These are phyloP conservation scores for Botrytis fabae DNA, from an alignment of 2,329 filamentous ascomycete species.

Conservation along the genomic window DNA sequence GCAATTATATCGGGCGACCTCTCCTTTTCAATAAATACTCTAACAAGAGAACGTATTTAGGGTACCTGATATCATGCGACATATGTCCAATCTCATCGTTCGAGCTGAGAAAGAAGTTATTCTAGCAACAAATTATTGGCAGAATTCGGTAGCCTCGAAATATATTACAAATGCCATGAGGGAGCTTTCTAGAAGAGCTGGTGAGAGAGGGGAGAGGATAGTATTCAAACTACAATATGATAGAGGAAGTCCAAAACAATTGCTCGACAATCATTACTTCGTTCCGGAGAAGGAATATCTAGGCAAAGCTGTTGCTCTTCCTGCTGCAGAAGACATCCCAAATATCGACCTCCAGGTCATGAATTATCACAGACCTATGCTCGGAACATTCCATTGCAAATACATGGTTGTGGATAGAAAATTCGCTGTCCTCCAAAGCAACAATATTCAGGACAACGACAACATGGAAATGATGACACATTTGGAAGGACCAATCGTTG, in stretches of 20 bases:
- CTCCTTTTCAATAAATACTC: neutral
- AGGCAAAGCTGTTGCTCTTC: constrained; percentile 58
- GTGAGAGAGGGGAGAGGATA: constrained; percentile 55
- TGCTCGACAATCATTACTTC: constrained; percentile 63
- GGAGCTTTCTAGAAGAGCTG: constrained; percentile 67
- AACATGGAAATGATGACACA: constrained; percentile 82
- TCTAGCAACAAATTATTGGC: constrained; percentile 73
- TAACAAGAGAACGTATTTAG: constrained; percentile 39
- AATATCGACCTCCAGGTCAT: constrained; percentile 71
- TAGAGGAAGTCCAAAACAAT: constrained; percentile 63
- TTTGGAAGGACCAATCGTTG: constrained; percentile 73
- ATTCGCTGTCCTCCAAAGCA: constrained; percentile 71
- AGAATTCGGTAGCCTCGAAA: constrained; percentile 64
- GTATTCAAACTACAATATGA: constrained; percentile 77
- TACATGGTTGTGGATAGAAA: constrained; percentile 75
- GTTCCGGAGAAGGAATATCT: constrained; percentile 61
- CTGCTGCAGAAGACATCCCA: constrained; percentile 64
- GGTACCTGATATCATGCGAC: constrained; percentile 68
- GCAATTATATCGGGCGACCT: neutral
- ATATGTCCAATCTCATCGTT: constrained; percentile 75
- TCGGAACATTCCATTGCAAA: constrained; percentile 78
- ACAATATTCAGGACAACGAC: constrained; percentile 77
- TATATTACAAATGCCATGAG: constrained; percentile 67
- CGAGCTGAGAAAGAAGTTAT: constrained; percentile 72
- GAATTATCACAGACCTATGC: constrained; percentile 67